phyloP scores from a whole-genome alignment of 352 stramenopile genomes.

The Phytophthora sojae region DNA sequence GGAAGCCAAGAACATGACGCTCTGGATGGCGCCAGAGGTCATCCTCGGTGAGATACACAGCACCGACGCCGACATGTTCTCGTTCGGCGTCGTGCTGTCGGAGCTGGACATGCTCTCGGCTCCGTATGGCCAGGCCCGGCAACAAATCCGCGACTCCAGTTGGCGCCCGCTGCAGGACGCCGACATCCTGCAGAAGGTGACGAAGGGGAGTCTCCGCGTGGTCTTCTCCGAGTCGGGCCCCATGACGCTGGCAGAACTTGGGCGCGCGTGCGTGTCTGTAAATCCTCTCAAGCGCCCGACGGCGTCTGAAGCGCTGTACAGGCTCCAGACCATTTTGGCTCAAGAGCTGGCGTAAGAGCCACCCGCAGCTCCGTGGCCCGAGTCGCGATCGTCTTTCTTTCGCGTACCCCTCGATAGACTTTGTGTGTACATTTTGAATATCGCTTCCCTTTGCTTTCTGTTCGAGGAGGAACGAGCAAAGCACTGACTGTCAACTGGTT shows the following conservation, averaged over 20 bases:
- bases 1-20: slow-evolving; percentile 48
- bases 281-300: slow-evolving; percentile 39
- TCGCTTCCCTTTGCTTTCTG: slow-evolving; percentile 13
- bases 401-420: slow-evolving; percentile 17
- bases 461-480: slow-evolving; percentile 6
- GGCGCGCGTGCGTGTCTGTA: slow-evolving; percentile 32
- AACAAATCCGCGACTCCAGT: slow-evolving; percentile 26
- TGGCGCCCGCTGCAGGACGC: slow-evolving; percentile 31
- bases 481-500: slow-evolving; percentile 3
- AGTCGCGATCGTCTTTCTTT: slow-evolving; percentile 6
- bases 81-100: slow-evolving; percentile 48
- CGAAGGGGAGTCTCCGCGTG: slow-evolving; percentile 39
- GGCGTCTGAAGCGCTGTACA: slow-evolving; percentile 43
- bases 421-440: slow-evolving; percentile 21
- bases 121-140: slow-evolving; percentile 31
- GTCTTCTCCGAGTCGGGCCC: slow-evolving; percentile 32
- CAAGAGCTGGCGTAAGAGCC: slow-evolving; percentile 26
- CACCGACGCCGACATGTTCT: slow-evolving; percentile 55
- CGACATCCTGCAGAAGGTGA: slow-evolving; percentile 45
- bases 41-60: slow-evolving; percentile 77
- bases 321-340: slow-evolving; percentile 40
- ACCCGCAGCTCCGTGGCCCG: neutral
- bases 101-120: slow-evolving; percentile 53
- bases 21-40: slow-evolving; percentile 84
- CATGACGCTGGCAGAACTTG: slow-evolving; percentile 35